A percentile compares a stretch with the other conserved stretches of the same genome.
phyloP scores from a whole-genome alignment of 1,284 basidiomycete species.

The Ustilago vetiveriae region DNA sequence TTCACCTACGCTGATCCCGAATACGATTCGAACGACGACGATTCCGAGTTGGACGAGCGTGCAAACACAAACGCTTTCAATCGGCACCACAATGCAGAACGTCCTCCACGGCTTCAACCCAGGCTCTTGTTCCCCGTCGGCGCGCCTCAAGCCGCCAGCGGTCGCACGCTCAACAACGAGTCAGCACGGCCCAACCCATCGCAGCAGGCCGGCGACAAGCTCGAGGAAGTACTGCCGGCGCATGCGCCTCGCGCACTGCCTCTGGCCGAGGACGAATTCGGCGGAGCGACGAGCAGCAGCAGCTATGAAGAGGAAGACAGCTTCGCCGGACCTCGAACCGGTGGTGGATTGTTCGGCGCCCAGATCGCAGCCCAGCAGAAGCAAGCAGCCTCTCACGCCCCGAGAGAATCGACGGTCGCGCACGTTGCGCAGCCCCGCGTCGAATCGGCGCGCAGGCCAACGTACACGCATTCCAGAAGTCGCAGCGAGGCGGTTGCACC shows the following conservation, averaged over 20 bases:
- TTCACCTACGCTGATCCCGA: conserved; percentile 55
- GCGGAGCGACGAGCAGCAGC: conserved; percentile 8
- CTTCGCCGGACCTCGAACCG: neutral
- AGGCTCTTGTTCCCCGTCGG: conserved; percentile 36
- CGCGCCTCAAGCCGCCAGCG: neutral
- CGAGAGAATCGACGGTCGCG: no score
- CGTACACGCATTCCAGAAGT: no score
- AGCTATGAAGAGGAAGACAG: conserved; percentile 6
- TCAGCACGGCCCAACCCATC: neutral
- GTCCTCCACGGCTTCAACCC: conserved; percentile 41
- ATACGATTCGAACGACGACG: conserved; percentile 51
- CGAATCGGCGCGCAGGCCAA: no score
- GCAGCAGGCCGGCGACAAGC: neutral
- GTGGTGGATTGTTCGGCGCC: conserved; percentile 31
- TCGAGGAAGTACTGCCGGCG: neutral
- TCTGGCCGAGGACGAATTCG: conserved; percentile 14
- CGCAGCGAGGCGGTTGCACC: conserved; percentile 1
- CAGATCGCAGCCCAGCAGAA: conserved; percentile 27
- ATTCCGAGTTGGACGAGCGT: conserved; percentile 21
- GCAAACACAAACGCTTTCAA: conserved; percentile 28
- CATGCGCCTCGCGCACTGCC: conserved; percentile 9
- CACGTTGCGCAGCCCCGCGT: no score
- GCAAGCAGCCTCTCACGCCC: neutral
- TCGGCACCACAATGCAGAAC: conserved; percentile 23
- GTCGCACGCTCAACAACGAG: neutral